phyloP scores from a whole-genome alignment of 441 rosid genomes.

The Raphanus hybrid region DNA sequence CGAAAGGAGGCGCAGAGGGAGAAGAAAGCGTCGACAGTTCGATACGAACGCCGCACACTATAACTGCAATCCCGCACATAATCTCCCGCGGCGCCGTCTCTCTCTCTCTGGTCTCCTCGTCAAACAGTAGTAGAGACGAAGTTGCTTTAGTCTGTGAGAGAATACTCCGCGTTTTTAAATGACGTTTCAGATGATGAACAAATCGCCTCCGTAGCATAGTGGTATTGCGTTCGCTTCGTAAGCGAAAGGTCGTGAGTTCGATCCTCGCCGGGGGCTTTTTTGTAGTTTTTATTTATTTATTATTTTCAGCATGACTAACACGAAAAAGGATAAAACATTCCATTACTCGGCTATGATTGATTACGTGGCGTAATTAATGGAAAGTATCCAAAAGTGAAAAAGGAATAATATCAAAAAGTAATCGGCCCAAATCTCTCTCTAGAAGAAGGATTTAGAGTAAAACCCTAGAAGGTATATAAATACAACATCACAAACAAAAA shows the following conservation, averaged over 20 bases:
- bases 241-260: conserved; percentile 99
- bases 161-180: accelerated
- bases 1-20: conserved; percentile 39
- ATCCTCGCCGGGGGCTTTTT: conserved; percentile 85
- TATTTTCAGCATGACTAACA: conserved; percentile 36
- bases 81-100: conserved; percentile 36
- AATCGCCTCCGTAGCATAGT: conserved; percentile 72
- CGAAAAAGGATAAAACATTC: conserved; percentile 1
- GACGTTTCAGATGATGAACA: accelerated
- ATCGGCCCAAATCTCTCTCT: neutral
- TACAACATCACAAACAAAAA: neutral
- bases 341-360: neutral
- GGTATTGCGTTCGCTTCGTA: conserved; percentile 99
- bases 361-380: neutral
- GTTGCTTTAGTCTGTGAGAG: neutral
- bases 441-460: conserved; percentile 12
- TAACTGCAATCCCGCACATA: conserved; percentile 87
- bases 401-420: neutral
- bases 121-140: neutral
- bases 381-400: neutral
- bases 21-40: conserved; percentile 43
- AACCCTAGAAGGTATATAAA: conserved; percentile 35
- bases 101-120: conserved; percentile 13
- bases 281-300: conserved; percentile 48
- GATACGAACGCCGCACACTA: conserved; percentile 58